A percentile compares a stretch with the other conserved stretches of the same genome.
Evolutionary conservation across 192 early-diverging fungal genomes (phyloP).

Genomic region (Entophlyctis luteolus): DNA sequence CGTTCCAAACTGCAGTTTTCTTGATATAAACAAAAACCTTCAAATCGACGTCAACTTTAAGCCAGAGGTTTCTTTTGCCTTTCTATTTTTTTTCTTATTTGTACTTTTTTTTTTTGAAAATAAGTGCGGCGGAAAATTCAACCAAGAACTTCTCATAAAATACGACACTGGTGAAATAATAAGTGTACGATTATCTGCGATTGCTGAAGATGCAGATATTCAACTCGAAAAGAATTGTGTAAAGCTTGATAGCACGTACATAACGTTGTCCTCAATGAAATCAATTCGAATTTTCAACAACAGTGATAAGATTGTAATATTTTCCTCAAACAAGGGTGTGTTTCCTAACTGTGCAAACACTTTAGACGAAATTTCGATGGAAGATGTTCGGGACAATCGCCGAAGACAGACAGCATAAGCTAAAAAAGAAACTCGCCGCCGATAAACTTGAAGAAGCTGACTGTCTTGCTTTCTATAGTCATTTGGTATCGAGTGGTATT

Average conservation of each 20-base stretch:
- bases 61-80: constrained; percentile 41
- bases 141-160: constrained; percentile 33
- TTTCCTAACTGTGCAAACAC: background rate
- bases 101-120: background rate
- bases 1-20: constrained; percentile 31
- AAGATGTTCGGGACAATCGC: constrained; percentile 44
- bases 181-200: constrained; percentile 33
- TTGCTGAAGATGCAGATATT: constrained; percentile 51
- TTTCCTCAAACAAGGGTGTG: no score
- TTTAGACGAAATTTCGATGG: constrained; percentile 51
- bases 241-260: constrained; percentile 52
- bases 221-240: constrained; percentile 48
- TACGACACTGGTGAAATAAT: constrained; percentile 53
- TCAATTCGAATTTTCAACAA: constrained; percentile 46
- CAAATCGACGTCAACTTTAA: constrained; percentile 49
- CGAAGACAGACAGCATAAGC: constrained; percentile 43
- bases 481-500: constrained; percentile 15
- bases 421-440: constrained; percentile 22
- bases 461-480: constrained; percentile 28
- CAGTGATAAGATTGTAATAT: constrained; percentile 48
- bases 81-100: background rate
- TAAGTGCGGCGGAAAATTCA: constrained; percentile 46
- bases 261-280: constrained; percentile 44
- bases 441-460: constrained; percentile 39
- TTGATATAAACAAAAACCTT: constrained; percentile 41